Evolutionary conservation across 768 basidiomycete genomes (phyloP).

Genomic region (Suillus subalutaceus): DNA sequence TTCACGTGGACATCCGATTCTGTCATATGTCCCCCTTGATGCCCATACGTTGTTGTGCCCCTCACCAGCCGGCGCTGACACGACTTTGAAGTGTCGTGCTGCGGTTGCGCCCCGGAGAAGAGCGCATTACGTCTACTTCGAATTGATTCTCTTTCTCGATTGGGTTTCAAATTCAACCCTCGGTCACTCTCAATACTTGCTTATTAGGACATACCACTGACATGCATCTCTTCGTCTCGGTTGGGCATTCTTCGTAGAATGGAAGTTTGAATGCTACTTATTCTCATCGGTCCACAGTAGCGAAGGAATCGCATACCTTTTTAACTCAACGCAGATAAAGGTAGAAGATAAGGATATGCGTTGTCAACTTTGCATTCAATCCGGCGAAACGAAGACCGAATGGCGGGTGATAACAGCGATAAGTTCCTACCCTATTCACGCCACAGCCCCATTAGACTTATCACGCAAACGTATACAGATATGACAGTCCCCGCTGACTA

Average conservation of each 20-base stretch:
- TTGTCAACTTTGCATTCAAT: background rate
- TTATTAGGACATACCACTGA: background rate
- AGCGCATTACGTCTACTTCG: background rate
- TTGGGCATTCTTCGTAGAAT: background rate
- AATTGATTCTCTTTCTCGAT: background rate
- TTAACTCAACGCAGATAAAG: background rate
- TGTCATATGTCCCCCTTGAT: background rate
- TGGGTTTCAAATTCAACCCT: background rate
- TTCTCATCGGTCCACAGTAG: background rate
- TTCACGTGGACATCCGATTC: background rate
- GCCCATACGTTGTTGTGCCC: background rate
- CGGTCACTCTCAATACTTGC: background rate
- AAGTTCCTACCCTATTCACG: background rate
- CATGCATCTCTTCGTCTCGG: background rate
- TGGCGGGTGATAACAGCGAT: background rate
- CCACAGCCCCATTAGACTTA: background rate
- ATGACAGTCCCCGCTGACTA: background rate
- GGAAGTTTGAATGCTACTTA: background rate
- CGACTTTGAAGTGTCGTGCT: background rate
- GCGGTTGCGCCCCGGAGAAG: background rate
- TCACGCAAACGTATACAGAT: background rate
- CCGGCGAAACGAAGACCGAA: background rate
- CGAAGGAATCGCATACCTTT: background rate
- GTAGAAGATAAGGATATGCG: slow-evolving; percentile 4
- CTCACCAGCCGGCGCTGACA: background rate